phyloP scores from a whole-genome alignment of 2,329 filamentous ascomycete species.

The Diaporthe ilicicola region DNA sequence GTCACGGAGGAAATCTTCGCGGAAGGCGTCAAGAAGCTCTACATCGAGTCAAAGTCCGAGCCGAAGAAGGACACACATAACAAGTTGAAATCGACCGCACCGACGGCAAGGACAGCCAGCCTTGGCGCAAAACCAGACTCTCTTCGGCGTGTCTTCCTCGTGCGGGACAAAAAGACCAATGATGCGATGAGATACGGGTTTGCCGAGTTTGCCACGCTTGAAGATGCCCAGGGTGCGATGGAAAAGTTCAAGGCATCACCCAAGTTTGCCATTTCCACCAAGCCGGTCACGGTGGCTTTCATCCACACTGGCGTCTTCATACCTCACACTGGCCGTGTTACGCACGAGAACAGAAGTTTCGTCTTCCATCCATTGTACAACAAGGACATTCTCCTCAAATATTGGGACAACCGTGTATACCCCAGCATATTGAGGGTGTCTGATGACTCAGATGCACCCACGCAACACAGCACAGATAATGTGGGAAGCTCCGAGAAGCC shows the following conservation, averaged over 20 bases:
- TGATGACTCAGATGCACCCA: constrained; percentile 52
- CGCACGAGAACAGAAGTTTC: constrained; percentile 65
- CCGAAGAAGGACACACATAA: constrained; percentile 52
- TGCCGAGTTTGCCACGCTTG: constrained; percentile 80
- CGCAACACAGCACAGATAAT: constrained; percentile 23
- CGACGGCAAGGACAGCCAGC: constrained; percentile 63
- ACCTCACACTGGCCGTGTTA: constrained; percentile 69
- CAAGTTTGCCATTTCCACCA: constrained; percentile 80
- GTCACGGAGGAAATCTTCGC: constrained; percentile 78
- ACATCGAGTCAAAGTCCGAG: constrained; percentile 59
- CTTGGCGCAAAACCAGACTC: constrained; percentile 77
- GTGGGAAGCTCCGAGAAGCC: constrained; percentile 25
- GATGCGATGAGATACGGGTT: constrained; percentile 86
- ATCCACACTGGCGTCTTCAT: constrained; percentile 89
- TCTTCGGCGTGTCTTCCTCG: constrained; percentile 78
- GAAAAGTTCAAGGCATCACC: constrained; percentile 75
- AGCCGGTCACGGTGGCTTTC: constrained; percentile 74
- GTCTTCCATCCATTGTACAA: constrained; percentile 78
- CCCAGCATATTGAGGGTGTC: constrained; percentile 71
- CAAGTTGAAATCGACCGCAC: constrained; percentile 68
- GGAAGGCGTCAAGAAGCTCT: constrained; percentile 77
- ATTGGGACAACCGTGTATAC: constrained; percentile 80
- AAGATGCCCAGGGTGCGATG: constrained; percentile 79
- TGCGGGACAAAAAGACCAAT: constrained; percentile 75
- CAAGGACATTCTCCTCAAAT: constrained; percentile 72